phyloP scores from a whole-genome alignment of 148 eudicot species.

The Gaultheria prostrata region DNA sequence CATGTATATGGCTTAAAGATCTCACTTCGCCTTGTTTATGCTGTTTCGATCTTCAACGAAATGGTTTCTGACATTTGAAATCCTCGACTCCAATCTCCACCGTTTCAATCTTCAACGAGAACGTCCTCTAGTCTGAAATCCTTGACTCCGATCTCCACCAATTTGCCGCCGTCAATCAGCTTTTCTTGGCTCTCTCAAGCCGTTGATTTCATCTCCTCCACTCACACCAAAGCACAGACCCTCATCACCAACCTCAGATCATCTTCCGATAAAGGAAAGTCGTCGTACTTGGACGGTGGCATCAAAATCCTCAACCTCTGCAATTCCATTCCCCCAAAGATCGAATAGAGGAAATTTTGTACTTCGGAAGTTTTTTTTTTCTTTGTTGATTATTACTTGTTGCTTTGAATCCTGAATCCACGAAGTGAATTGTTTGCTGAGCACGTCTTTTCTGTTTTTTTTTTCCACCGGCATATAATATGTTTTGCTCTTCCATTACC shows the following conservation, averaged over 20 bases:
- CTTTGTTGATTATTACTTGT: no score
- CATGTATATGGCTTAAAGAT: neutral
- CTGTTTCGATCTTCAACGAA: slow-evolving; percentile 7
- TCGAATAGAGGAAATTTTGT: neutral
- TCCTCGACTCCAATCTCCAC: neutral
- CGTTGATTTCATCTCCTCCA: slow-evolving; percentile 15
- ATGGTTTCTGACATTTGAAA: neutral
- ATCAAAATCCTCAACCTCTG: slow-evolving; percentile 16
- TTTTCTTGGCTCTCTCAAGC: slow-evolving; percentile 19
- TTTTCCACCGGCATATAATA: no score
- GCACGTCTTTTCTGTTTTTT: no score
- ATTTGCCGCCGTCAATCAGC: neutral
- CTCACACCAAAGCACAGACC: slow-evolving; percentile 11
- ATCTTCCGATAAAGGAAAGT: neutral
- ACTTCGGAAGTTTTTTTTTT: no score
- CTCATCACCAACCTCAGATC: slow-evolving; percentile 9
- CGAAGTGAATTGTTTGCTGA: no score
- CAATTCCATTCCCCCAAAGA: slow-evolving; percentile 11
- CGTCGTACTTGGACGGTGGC: slow-evolving; percentile 11
- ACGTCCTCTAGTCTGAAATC: slow-evolving; percentile 10
- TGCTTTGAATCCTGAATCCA: no score
- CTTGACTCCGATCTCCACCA: neutral
- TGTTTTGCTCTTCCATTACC: no score
- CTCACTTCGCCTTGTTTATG: neutral
- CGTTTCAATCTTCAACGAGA: neutral